Conservation (phyloP, 192 early-diverging fungal genomes). For the Umbelopsis ramanniana region DNA sequence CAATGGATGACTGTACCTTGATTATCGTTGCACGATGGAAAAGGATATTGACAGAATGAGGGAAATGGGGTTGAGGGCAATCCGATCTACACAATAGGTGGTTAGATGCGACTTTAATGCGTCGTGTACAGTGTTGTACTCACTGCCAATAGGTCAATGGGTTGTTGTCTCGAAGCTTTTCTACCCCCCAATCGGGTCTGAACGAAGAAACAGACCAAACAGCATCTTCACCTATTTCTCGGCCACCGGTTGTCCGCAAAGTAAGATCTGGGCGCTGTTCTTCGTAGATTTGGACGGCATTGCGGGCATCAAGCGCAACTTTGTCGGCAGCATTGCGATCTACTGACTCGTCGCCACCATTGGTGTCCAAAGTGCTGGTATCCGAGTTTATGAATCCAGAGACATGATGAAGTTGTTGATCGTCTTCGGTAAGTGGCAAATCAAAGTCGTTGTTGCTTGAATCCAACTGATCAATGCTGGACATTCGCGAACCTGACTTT, state of each 20-base stretch:
- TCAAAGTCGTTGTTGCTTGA: constrained; percentile 15
- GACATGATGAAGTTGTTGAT: constrained; percentile 3
- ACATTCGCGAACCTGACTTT: background rate
- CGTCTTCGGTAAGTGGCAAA: constrained; percentile 4
- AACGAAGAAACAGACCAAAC: constrained; percentile 71
- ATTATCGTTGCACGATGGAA: constrained; percentile 68
- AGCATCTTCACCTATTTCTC: constrained; percentile 67
- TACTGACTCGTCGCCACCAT: constrained; percentile 4
- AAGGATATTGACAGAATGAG: constrained; percentile 76
- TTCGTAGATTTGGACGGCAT: constrained; percentile 27
- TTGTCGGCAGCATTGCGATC: constrained; percentile 20
- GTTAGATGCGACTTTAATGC: background rate
- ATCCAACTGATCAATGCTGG: constrained; percentile 6
- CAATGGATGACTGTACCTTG: constrained; percentile 36
- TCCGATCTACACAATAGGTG: constrained; percentile 24
- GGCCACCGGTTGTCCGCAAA: constrained; percentile 40
- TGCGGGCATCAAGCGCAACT: constrained; percentile 8
- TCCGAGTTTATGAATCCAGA: constrained; percentile 15
- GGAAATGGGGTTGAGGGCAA: constrained; percentile 73
- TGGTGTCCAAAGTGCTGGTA: constrained; percentile 9
- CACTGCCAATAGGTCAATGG: constrained; percentile 86
- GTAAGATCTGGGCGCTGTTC: constrained; percentile 25
- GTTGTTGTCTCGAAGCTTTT: constrained; percentile 67
- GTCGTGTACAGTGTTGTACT: background rate
- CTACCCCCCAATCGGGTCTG: constrained; percentile 64